phyloP scores from a whole-genome alignment of 345 rosid species.

The Rubroshorea leprosula region DNA sequence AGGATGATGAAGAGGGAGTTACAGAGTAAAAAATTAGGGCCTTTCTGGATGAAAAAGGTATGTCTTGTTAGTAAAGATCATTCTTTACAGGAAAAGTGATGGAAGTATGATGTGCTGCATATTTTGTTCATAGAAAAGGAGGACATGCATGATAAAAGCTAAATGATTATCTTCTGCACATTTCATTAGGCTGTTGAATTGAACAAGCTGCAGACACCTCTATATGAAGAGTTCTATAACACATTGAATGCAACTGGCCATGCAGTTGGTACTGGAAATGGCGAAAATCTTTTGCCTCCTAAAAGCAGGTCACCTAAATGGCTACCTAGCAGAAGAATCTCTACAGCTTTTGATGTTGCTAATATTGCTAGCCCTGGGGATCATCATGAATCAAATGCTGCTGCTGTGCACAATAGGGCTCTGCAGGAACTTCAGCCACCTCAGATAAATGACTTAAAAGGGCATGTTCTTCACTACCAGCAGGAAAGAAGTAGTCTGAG shows the following conservation, averaged over 20 bases:
- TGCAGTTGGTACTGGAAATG: conserved; percentile 30
- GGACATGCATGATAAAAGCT: conserved; percentile 3
- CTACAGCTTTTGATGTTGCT: conserved; percentile 40
- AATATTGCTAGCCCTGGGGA: conserved; percentile 35
- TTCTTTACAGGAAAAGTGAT: conserved; percentile 9
- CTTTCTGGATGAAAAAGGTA: conserved; percentile 89
- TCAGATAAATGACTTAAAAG: conserved; percentile 41
- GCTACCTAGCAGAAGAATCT: conserved; percentile 72
- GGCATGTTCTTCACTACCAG: conserved; percentile 21
- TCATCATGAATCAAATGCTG: conserved; percentile 31
- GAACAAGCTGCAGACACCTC: conserved; percentile 74
- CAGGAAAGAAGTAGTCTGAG: conserved; percentile 43
- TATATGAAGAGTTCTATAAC: conserved; percentile 79
- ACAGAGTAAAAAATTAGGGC: conserved; percentile 85
- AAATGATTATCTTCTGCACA: background rate
- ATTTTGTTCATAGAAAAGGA: background rate
- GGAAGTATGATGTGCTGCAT: conserved; percentile 5
- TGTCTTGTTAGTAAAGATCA: background rate
- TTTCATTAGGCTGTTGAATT: conserved; percentile 62
- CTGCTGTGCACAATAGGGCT: conserved; percentile 27
- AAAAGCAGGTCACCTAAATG: conserved; percentile 75
- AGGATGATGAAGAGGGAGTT: conserved; percentile 74
- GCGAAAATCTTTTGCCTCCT: conserved; percentile 59
- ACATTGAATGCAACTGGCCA: conserved; percentile 49
- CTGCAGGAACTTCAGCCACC: conserved; percentile 55